Base-by-base conservation (phyloP, 768 basidiomycete species). In the Lactifluus hygrophoroides region DNA sequence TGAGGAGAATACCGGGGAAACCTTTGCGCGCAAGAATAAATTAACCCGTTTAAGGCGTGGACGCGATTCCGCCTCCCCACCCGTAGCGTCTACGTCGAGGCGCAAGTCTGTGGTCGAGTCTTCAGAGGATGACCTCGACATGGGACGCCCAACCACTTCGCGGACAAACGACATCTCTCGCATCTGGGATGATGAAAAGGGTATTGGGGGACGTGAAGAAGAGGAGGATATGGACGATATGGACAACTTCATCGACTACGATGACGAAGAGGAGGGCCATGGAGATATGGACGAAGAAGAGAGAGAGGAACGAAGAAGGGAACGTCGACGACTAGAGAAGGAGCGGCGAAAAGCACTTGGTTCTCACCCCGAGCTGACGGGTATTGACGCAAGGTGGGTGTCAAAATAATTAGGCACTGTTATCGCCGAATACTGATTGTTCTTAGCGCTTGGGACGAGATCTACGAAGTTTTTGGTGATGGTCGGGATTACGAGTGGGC, bases 401-500 rank as follows among this genome's bases (percentile, higher is more conserved):
- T 28, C n/a, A 8, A 44, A 5, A 35, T 10, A n/a, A n/a, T n/a
- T n/a, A 27, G 8, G n/a, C 43, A 42, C 13, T 17, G 21, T 14
- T 27, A 11, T 30, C 16, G 27, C 19, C 43, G 42, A n/a, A 37
- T 45, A 51, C 54, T 28, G 17, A 52, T 45, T 11, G 32, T 58
- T 55, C 61, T 2, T 64, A 95, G 92, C 66, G 87, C 92, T 27
- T 96, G 93, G 92, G 87, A 90, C 47, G 96, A 97, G 72, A 88
- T 98, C 27, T 86, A 89, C 61, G 94, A 92, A 58, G 91, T 98
- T 1, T 99, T 99, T 64, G 96, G 96, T 34, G 90, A 94, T 63
- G 96, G 96, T 7, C 85, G 88, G 66, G 94, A 98, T 64, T 99
- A 95, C 69, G 93, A 93, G 65, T 94, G 91, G 88, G 94, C 94